These are phyloP conservation scores for Sphenostylis stenocarpa DNA, from an alignment of 306 rosid species.

Conservation along the genomic window DNA sequence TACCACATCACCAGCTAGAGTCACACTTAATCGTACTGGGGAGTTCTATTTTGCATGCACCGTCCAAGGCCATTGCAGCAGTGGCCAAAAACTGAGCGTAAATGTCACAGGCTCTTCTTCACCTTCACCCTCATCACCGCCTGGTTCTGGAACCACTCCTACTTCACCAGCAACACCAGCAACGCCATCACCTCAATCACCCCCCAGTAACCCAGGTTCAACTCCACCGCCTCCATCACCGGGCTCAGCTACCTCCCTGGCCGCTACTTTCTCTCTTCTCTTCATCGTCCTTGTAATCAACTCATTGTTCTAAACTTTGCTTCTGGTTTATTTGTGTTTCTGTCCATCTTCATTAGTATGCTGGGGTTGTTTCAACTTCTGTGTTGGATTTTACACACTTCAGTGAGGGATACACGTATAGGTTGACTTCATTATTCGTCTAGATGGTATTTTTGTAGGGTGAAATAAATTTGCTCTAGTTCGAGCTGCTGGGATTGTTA, in stretches of 20 bases:
- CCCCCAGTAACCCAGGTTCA: constrained; percentile 5
- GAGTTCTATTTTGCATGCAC: constrained; percentile 43
- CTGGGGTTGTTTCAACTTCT: background rate
- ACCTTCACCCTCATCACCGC: constrained; percentile 3
- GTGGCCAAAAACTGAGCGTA: constrained; percentile 52
- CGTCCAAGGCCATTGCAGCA: constrained; percentile 32
- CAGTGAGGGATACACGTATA: background rate
- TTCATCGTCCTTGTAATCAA: background rate
- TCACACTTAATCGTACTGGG: constrained; percentile 12
- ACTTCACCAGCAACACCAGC: background rate
- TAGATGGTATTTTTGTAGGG: background rate
- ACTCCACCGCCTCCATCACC: constrained; percentile 21
- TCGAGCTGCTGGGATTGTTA: background rate
- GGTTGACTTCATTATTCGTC: background rate
- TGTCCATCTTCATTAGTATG: background rate
- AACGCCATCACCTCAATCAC: constrained; percentile 21
- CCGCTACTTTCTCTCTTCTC: constrained; percentile 25
- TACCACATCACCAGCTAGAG: background rate
- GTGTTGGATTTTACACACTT: background rate
- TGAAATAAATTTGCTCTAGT: background rate
- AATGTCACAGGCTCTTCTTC: background rate
- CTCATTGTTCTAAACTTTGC: background rate
- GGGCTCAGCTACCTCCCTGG: constrained; percentile 23
- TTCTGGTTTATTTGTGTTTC: background rate
- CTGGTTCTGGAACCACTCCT: constrained; percentile 8